Base-by-base conservation (phyloP, 2,329 filamentous ascomycete genomes). In the Emydomyces testavorans region DNA sequence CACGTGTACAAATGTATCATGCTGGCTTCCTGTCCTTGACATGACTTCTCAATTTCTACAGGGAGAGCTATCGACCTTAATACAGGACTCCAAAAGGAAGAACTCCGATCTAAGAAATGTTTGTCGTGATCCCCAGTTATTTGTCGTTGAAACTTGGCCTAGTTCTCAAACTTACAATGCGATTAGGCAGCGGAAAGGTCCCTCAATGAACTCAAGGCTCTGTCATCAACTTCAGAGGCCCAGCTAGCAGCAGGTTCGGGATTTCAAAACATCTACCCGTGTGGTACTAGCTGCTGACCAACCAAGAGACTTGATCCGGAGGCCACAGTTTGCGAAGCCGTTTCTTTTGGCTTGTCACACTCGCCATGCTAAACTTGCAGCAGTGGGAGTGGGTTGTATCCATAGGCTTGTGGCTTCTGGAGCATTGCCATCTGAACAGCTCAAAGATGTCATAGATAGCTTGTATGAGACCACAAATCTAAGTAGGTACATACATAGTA, bases 1-100 rank as follows among this genome's bases (percentile, higher is more conserved):
- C 29, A 11, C 29, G n/a, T n/a, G 8, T 3, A 31, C 29, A 31
- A n/a, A 35, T 24, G 20, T 46, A 46, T 24, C 24, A 52, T 52
- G 46, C 37, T 23, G 28, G 21, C 21, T 37, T 49, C n/a, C 24
- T n/a, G 5, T 52, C 50, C 56, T 60, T 59, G 64, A 65, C 81
- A 94, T 94, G 88, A 93, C 88, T 66, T 83, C 87, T 60, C 86
- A 93, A 76, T 81, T 94, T 61, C 77, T 95, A 60, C 80, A 82
- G 62, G 82, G 85, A 50, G 89, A 95, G 76, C 78, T 95, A 65
- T 79, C 83, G 61, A 93, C 86, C 70, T 79, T 95, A 64, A 83
- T 94, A 59, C 86, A 93, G 67, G 92, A 98, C 72, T 92, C 89
- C 63, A 96, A 94, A 69, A 79, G 90, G 60, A 96, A 94, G 69